These are phyloP conservation scores for Globisporangium apiculatum DNA, from an alignment of 352 stramenopile genomes.

Conservation along the genomic window DNA sequence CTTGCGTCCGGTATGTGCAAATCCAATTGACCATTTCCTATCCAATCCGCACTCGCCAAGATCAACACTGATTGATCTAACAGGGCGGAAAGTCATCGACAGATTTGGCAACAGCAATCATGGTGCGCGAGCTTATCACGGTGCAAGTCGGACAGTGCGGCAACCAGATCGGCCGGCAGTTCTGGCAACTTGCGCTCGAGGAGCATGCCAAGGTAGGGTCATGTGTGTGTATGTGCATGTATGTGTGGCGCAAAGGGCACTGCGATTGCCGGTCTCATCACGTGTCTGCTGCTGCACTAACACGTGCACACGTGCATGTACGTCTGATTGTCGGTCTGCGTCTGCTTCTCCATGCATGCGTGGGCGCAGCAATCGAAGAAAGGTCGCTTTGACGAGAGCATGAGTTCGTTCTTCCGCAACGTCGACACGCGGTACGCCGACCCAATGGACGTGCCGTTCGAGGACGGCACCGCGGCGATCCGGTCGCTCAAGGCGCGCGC, in stretches of 20 bases:
- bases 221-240: not conserved
- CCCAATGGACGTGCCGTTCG: conserved; percentile 44
- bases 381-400: conserved; percentile 81
- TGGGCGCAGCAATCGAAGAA: conserved; percentile 30
- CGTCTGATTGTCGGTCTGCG: not conserved
- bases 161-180: conserved; percentile 91
- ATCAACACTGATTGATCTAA: too few species aligned
- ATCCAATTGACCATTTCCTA: too few species aligned
- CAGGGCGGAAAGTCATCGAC: too few species aligned
- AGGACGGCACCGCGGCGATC: conserved; percentile 29
- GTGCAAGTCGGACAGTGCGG: conserved; percentile 92
- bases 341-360: not conserved
- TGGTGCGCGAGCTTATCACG: conserved; percentile 85
- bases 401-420: conserved; percentile 92
- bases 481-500: conserved; percentile 69
- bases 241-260: not conserved
- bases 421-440: conserved; percentile 63
- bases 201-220: conserved; percentile 75
- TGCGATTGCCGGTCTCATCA: not conserved
- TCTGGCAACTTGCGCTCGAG: conserved; percentile 87
- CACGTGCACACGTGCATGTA: not conserved
- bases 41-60: too few species aligned
- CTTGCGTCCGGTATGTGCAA: too few species aligned
- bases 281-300: not conserved
- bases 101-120: conserved; percentile 8